Evolutionary conservation across 192 early-diverging fungal species (phyloP), one percentile per base, ranked within the genome.

Genomic region (Obelidium mucronatum): DNA sequence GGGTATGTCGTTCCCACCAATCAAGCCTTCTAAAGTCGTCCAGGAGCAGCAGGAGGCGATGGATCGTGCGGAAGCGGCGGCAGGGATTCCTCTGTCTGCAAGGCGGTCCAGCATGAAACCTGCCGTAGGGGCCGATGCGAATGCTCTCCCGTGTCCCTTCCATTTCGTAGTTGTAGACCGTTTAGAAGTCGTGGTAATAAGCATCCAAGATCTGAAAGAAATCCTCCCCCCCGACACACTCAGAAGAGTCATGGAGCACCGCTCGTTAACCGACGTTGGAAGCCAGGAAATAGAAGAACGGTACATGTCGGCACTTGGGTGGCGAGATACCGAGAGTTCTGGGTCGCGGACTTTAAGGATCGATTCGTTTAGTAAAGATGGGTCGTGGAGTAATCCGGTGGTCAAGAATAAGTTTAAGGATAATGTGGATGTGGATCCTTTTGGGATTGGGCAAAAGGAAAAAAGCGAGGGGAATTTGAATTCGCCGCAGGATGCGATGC

Each of bases 261-360:
- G 64, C 2, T 30, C 51, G 6, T 28, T 77, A 53, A 77, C 76
- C 17, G 67, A 77, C 40, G 67, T 77, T 1, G 37, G 56, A 36
- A 26, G 51, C 6, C 66, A 77, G 56, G 76, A 77, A 33, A 70
- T 77, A 22, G 76, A 77, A 36, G 76, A 77, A 35, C 42, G 76
- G 39, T 77, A 70, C 53, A 30, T 77, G 53, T 35, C 24, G 8
- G 58, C 66, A 11, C 56, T 40, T 33, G 76, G 76, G n/a, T 77
- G 76, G 76, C 44, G 76, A 22, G 59, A 67, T 2, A 62, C 36
- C 15, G 66, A 52, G 11, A 44, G 44, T 24, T 22, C 19, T 24
- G 76, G 58, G n/a, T 24, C 19, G 11, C 19, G 19, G 54, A 36
- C 33, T 17, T 61, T 61, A 42, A 17, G 54, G 35, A 77, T 70